Conservation (phyloP, 495 filamentous ascomycete species). For the Aspergillus diversus region DNA sequence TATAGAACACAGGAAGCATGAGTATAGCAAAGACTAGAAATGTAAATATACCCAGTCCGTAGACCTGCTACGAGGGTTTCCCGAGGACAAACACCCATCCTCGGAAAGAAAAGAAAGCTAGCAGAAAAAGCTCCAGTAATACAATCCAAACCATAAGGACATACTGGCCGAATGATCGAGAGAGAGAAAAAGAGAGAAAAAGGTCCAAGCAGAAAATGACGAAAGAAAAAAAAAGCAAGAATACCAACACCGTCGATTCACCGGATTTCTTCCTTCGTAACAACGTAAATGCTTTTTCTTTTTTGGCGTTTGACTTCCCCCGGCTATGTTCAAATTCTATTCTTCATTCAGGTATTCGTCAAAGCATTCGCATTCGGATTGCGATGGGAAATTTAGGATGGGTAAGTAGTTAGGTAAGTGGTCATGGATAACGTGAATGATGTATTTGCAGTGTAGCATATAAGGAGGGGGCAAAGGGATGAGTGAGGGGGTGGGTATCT, state of each 20-base stretch:
- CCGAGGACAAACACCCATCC: background rate
- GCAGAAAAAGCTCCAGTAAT: background rate
- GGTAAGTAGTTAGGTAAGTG: background rate
- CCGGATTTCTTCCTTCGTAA: background rate
- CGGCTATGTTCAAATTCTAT: background rate
- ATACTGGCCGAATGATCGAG: background rate
- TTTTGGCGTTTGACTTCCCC: background rate
- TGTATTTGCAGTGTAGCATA: background rate
- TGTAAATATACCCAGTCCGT: slow-evolving; percentile 10
- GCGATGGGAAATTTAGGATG: background rate
- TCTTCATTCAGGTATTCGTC: slow-evolving; percentile 1
- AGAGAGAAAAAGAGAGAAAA: background rate
- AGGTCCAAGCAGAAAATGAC: background rate
- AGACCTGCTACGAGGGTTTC: slow-evolving; percentile 24
- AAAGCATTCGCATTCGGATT: background rate
- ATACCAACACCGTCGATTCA: slow-evolving; percentile 2
- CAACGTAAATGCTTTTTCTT: background rate
- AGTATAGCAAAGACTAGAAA: no score
- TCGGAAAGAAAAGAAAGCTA: background rate
- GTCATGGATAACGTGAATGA: no score
- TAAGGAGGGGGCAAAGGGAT: background rate
- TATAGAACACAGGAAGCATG: no score
- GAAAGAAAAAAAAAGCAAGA: background rate
- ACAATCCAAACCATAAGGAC: no score
- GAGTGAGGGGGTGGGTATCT: background rate